Evolutionary conservation across 495 filamentous ascomycete species (phyloP), one percentile per base, ranked within the genome.

Genomic region (Hypoxylon fuscum): DNA sequence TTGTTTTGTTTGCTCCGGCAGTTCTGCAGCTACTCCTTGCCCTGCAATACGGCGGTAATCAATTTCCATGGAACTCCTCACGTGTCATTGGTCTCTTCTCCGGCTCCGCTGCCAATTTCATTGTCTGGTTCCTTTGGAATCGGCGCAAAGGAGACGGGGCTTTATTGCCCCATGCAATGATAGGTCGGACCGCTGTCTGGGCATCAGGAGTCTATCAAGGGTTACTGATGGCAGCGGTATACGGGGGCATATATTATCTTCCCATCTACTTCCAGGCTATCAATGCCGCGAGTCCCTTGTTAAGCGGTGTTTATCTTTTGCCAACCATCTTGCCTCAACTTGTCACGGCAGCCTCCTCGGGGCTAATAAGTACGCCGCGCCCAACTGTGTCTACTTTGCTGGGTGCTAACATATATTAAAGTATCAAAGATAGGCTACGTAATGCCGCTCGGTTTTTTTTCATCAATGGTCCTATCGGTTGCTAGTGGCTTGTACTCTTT

Each of bases 221-320:
- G 2, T 54, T 62, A 29, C 35, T 62, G n/a, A 43, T 46, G 22
- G 42, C 49, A 31, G 55, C 48, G 8, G 51, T 55, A 18, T 59
- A 64, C 42, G 48, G 47, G 27, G 17, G 44, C n/a, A 32, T 45
- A 1, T 68, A 45, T 59, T 83, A 81, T 42, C 69, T 88, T 1
- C 84, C 85, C 3, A 79, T 88, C 44, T 89, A 84, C 81, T 88
- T 90, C 69, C 88, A 90, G 68, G 79, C 78, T 11, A 79, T 84
- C 69, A 76, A 80, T 49, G 74, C 68, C 2, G 72, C 68, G 2
- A 71, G 72, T 0, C 75, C 82, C 5, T 64, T 74, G 20, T 74
- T 76, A 51, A 80, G 76, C 11, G 82, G 81, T 14, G 74, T 83
- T 41, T 68, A 74, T 57, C 75, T 76, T 41, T 63, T 85, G 1